phyloP scores from a whole-genome alignment of 352 stramenopile species.

The Pseudoperonospora humuli region DNA sequence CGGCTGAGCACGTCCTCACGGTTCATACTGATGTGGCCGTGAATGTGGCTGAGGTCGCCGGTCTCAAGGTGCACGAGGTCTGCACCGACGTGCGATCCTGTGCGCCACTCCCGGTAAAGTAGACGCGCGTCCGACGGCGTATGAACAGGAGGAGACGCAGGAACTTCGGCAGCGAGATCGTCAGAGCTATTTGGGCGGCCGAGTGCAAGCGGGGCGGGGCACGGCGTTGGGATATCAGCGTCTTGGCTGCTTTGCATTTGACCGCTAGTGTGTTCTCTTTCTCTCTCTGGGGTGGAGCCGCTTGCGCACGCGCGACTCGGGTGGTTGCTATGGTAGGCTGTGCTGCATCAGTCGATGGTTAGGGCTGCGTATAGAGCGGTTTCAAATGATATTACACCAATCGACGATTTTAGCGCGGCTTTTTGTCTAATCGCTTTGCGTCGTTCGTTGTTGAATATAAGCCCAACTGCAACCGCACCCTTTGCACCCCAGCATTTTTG shows the following conservation, averaged over 20 bases:
- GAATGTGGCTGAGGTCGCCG: constrained; percentile 8
- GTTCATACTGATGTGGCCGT: constrained; percentile 32
- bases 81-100: constrained; percentile 37
- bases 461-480: constrained; percentile 7
- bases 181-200: constrained; percentile 54
- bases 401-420: constrained; percentile 1
- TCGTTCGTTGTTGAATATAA: constrained; percentile 15
- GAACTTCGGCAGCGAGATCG: constrained; percentile 48
- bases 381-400: constrained; percentile 2
- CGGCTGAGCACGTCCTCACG: constrained; percentile 52
- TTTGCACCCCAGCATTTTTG: not conserved
- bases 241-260: constrained; percentile 23
- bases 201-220: not conserved
- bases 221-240: not conserved
- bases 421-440: constrained; percentile 1
- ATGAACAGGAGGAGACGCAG: constrained; percentile 35
- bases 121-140: constrained; percentile 60
- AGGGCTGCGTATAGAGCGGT: constrained; percentile 11
- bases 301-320: constrained; percentile 1
- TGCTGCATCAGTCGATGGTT: constrained; percentile 1
- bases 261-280: not conserved
- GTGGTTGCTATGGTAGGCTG: constrained; percentile 10
- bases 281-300: not conserved
- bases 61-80: constrained; percentile 25
- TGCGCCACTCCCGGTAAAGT: constrained; percentile 77